Base-by-base conservation (phyloP, 106 monocot species). In the Allium fistulosum region DNA sequence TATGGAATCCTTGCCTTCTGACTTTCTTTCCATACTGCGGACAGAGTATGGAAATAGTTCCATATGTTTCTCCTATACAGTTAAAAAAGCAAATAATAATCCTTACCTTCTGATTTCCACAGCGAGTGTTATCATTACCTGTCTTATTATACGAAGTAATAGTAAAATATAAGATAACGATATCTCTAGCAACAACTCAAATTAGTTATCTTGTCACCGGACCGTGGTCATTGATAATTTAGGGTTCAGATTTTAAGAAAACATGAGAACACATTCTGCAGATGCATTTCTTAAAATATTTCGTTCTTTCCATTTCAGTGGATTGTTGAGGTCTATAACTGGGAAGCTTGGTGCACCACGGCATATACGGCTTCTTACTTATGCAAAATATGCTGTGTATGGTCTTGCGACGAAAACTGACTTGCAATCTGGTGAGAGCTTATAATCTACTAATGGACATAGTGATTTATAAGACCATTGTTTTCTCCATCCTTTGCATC, bases 1-100 rank as follows among this genome's bases (percentile, higher is more conserved):
- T 69, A 86, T 86, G 80, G 92, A 96, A 78, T 86, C 86, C 45
- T 78, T 96, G 66, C 82, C 92, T 17, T 76, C 86, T 11, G 96
- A 92, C 67, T 96, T 96, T 49, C 70, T 96, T 57, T 57, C 76
- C 13, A 81, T 96, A 59, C 70, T 96, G 27, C 76, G 96, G 58
- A 84, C 92, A 73, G 96, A 96, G 96, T 96, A 92, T 37, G 51
- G 81, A 17, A 59, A 56, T 61, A 45, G 53, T 57, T 78, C 67
- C 51, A 55, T 69, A 45, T 46, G 14, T 27, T 15, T 37, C 37
- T 37, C 5, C 0, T 37, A 37, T 37, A 37, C 37, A 37, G 37
- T 37, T 37, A 37, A 37, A 37, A 37, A 37, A 22, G 22, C 37
- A 37, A 37, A 37, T 37, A 37, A 37, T 37, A 37, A 37, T 37